Evolutionary conservation across 2,329 filamentous ascomycete species (phyloP).

Genomic region (Monosporascus sp.): DNA sequence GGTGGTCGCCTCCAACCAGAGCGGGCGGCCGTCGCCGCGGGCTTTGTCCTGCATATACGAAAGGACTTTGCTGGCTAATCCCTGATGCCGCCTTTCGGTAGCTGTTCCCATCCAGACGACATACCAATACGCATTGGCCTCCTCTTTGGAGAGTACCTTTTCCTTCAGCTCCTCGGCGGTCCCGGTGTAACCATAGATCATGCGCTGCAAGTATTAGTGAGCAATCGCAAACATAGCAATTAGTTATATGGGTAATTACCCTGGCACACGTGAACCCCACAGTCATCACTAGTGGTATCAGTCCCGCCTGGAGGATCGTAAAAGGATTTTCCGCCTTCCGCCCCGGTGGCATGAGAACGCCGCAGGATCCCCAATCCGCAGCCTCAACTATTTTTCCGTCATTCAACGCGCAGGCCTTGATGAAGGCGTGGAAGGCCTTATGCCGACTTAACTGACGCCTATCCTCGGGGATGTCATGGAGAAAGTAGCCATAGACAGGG

Average conservation of each 20-base stretch:
- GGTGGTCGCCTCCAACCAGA: slow-evolving; percentile 11
- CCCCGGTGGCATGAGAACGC: slow-evolving; percentile 5
- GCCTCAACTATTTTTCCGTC: slow-evolving; percentile 4
- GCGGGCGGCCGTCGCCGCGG: slow-evolving; percentile 1
- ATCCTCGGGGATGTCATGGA: slow-evolving; percentile 5
- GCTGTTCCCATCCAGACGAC: slow-evolving; percentile 8
- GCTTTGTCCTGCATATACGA: slow-evolving; percentile 5
- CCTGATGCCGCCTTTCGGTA: slow-evolving; percentile 5
- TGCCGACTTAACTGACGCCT: not conserved
- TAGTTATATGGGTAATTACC: not conserved
- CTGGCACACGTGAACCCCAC: not conserved
- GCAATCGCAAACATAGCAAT: not conserved
- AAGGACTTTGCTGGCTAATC: slow-evolving; percentile 6
- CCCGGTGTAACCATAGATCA: slow-evolving; percentile 1
- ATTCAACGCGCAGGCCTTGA: slow-evolving; percentile 5
- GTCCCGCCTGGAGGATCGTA: slow-evolving; percentile 3
- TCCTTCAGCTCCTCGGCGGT: slow-evolving; percentile 5
- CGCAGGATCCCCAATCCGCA: slow-evolving; percentile 7
- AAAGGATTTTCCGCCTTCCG: slow-evolving; percentile 1
- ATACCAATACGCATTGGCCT: slow-evolving; percentile 6
- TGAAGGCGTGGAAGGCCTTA: not conserved
- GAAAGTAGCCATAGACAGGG: slow-evolving; percentile 8
- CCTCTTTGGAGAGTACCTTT: slow-evolving; percentile 7
- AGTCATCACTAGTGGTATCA: not conserved
- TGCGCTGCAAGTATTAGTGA: not conserved